These are phyloP conservation scores for Ocimum tenuiflorum DNA, from an alignment of 257 asterid genomes.

Conservation along the genomic window DNA sequence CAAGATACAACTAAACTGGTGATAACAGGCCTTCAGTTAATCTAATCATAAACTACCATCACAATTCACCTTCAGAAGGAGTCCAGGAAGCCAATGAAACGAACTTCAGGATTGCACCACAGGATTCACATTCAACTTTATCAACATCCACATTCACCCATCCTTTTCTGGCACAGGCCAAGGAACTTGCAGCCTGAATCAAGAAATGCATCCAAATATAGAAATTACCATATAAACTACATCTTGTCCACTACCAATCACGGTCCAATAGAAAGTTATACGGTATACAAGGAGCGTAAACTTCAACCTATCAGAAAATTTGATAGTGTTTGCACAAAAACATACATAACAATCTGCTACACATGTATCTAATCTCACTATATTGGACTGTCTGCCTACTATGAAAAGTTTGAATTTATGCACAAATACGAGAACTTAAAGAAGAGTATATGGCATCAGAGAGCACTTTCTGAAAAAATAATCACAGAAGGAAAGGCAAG, in stretches of 20 bases:
- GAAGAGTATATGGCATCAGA: no score
- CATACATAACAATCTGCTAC: not conserved
- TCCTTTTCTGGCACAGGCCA: conserved; percentile 97
- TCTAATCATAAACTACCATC: conserved; percentile 21
- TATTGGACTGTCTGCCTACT: not conserved
- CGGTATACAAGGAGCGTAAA: conserved; percentile 12
- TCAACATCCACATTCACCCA: conserved; percentile 91
- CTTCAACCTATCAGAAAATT: not conserved
- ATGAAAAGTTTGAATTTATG: not conserved
- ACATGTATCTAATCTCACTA: not conserved
- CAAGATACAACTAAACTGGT: conserved; percentile 1
- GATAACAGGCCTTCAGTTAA: conserved; percentile 13
- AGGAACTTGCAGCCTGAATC: conserved; percentile 74
- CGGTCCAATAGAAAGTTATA: not conserved
- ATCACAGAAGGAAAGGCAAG: conserved; percentile 16
- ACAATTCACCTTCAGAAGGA: conserved; percentile 67
- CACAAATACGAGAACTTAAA: not conserved
- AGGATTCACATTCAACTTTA: conserved; percentile 88
- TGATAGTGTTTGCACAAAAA: not conserved
- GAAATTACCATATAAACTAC: conserved; percentile 13
- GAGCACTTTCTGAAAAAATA: conserved; percentile 4
- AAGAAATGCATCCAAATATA: conserved; percentile 17
- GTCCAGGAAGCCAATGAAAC: conserved; percentile 56
- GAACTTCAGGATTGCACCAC: conserved; percentile 70
- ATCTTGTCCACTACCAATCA: conserved; percentile 6